These are phyloP conservation scores for Paecilomyces sp. DNA, from an alignment of 2,329 filamentous ascomycete genomes.

Conservation along the genomic window DNA sequence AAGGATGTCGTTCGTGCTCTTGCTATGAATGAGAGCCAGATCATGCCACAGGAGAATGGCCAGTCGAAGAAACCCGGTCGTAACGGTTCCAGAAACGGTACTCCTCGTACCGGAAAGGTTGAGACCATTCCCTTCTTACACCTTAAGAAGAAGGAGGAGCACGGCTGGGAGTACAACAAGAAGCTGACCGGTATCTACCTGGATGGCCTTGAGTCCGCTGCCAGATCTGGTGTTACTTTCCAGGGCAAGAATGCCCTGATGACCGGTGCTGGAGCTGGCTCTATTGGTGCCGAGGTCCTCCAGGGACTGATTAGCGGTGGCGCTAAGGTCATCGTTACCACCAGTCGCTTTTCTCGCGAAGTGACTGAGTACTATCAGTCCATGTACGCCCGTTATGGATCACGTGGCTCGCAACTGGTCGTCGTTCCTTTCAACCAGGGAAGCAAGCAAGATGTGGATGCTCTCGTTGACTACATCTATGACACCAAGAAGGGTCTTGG, in stretches of 20 bases:
- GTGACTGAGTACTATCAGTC: slow-evolving; percentile 99
- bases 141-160: slow-evolving; percentile 91
- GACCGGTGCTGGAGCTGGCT: slow-evolving; percentile 96
- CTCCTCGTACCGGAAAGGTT: slow-evolving; percentile 73
- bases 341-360: slow-evolving; percentile 89
- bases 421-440: slow-evolving; percentile 99
- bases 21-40: slow-evolving; percentile 96
- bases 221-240: slow-evolving; percentile 81
- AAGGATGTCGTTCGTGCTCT: slow-evolving; percentile 89
- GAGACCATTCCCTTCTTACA: slow-evolving; percentile 98
- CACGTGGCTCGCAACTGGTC: slow-evolving; percentile 89
- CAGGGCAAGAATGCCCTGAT: slow-evolving; percentile 93
- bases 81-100: slow-evolving; percentile 44
- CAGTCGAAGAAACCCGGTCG: slow-evolving; percentile 50
- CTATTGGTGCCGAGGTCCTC: slow-evolving; percentile 93
- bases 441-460: slow-evolving; percentile 95
- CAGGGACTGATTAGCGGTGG: slow-evolving; percentile 95
- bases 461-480: slow-evolving; percentile 91
- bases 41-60: slow-evolving; percentile 79
- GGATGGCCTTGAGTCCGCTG: slow-evolving; percentile 83
- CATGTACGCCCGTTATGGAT: slow-evolving; percentile 93
- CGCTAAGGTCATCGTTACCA: slow-evolving; percentile 94
- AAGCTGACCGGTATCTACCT: slow-evolving; percentile 91
- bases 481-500: slow-evolving; percentile 92
- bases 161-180: slow-evolving; percentile 99